These are phyloP conservation scores for Dichotomocladium elegans DNA, from an alignment of 371 early-diverging fungal species.

Conservation along the genomic window DNA sequence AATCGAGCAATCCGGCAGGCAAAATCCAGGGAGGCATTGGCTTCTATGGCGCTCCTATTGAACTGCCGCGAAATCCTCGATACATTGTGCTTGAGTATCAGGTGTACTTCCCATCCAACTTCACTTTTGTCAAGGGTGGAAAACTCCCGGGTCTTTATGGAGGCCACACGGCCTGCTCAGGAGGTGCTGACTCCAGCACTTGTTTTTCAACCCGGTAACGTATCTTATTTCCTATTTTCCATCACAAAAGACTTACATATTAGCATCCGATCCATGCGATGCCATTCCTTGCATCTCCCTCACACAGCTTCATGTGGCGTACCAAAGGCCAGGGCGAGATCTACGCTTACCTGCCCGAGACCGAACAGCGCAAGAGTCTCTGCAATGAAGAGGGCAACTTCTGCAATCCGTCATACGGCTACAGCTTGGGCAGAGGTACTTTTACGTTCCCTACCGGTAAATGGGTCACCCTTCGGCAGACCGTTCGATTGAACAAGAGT, in stretches of 20 bases:
- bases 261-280: neutral
- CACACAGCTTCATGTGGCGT: conserved; percentile 59
- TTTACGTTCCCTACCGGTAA: conserved; percentile 49
- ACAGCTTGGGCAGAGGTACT: conserved; percentile 58
- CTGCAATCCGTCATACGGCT: conserved; percentile 60
- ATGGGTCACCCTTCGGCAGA: conserved; percentile 58
- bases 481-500: conserved; percentile 51
- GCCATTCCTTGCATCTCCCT: no score
- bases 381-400: conserved; percentile 42
- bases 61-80: conserved; percentile 18
- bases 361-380: conserved; percentile 34
- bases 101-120: conserved; percentile 48
- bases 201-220: conserved; percentile 64
- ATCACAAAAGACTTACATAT: neutral
- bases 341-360: conserved; percentile 57
- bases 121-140: conserved; percentile 52
- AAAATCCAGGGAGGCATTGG: conserved; percentile 45
- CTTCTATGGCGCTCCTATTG: conserved; percentile 45
- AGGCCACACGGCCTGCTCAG: conserved; percentile 53
- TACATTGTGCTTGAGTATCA: conserved; percentile 40
- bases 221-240: conserved; percentile 3
- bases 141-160: conserved; percentile 59
- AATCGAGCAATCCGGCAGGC: conserved; percentile 38
- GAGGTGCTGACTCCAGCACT: conserved; percentile 46
- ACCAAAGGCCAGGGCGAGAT: conserved; percentile 54